Conservation (phyloP, 2,329 filamentous ascomycete species). For the Colletotrichum magnum region DNA sequence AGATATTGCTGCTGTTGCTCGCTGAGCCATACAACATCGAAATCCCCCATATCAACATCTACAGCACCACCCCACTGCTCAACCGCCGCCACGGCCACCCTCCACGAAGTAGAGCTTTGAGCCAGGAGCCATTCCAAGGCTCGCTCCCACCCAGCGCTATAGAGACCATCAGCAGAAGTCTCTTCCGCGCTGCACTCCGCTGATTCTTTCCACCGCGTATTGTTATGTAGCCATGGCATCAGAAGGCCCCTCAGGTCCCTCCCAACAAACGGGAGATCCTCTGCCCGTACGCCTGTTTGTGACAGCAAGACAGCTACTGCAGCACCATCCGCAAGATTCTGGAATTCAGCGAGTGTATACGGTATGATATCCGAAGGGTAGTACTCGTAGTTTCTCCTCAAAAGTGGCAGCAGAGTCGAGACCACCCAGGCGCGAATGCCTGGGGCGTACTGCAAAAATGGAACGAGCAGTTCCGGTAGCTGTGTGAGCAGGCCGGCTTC, state of each 20-base stretch:
- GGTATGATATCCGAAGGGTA: slow-evolving; percentile 66
- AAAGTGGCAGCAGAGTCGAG: slow-evolving; percentile 76
- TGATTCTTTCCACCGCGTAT: slow-evolving; percentile 65
- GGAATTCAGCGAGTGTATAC: slow-evolving; percentile 74
- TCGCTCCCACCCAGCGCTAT: slow-evolving; percentile 76
- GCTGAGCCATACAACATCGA: slow-evolving; percentile 69
- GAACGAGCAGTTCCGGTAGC: slow-evolving; percentile 75
- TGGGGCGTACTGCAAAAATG: slow-evolving; percentile 75
- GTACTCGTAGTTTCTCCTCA: slow-evolving; percentile 79
- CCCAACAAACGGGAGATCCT: slow-evolving; percentile 61
- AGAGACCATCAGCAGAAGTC: slow-evolving; percentile 43
- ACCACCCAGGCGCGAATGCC: slow-evolving; percentile 78
- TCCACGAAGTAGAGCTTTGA: slow-evolving; percentile 73
- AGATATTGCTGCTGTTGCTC: slow-evolving; percentile 73
- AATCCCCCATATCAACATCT: slow-evolving; percentile 78
- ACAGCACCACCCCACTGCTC: slow-evolving; percentile 81
- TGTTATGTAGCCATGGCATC: slow-evolving; percentile 81
- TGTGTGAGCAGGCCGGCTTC: slow-evolving; percentile 81
- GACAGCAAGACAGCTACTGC: slow-evolving; percentile 75
- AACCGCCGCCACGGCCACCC: slow-evolving; percentile 72
- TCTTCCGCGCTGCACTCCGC: slow-evolving; percentile 39
- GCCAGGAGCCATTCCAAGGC: slow-evolving; percentile 76
- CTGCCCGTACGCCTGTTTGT: slow-evolving; percentile 62
- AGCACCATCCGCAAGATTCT: slow-evolving; percentile 69
- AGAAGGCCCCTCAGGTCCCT: slow-evolving; percentile 78